phyloP scores from a whole-genome alignment of 2,329 filamentous ascomycete species.

The Cadophora sp. region DNA sequence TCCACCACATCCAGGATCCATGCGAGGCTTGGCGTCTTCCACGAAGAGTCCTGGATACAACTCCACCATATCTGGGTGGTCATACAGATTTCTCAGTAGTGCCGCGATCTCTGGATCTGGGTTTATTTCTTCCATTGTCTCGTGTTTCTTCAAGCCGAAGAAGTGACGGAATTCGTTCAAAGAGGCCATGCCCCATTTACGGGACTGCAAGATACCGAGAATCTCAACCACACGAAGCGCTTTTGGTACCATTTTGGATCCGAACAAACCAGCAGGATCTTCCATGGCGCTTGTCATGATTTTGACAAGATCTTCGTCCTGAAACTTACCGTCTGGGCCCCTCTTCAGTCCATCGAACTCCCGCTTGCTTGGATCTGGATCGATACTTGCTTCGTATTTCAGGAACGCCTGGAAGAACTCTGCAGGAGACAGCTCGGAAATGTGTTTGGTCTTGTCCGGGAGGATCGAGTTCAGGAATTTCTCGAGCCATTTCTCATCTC shows the following conservation, averaged over 20 bases:
- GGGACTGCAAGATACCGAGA: constrained; percentile 76
- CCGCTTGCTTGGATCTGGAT: constrained; percentile 71
- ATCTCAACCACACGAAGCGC: constrained; percentile 79
- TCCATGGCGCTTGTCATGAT: constrained; percentile 73
- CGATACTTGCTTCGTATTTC: constrained; percentile 65
- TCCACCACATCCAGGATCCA: constrained; percentile 58
- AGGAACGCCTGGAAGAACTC: constrained; percentile 68
- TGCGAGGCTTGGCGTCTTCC: constrained; percentile 58
- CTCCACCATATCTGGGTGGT: constrained; percentile 64
- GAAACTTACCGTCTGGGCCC: constrained; percentile 68
- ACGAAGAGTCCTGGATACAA: constrained; percentile 70
- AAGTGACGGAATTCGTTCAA: constrained; percentile 87
- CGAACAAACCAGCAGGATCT: constrained; percentile 73
- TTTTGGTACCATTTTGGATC: constrained; percentile 75
- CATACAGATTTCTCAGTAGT: constrained; percentile 70
- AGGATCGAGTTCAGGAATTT: constrained; percentile 68
- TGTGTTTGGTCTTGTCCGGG: constrained; percentile 18
- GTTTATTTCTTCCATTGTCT: constrained; percentile 83
- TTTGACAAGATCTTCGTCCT: constrained; percentile 78
- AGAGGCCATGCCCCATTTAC: constrained; percentile 69
- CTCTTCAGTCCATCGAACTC: constrained; percentile 71
- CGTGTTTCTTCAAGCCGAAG: constrained; percentile 77
- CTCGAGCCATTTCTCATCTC: constrained; percentile 83
- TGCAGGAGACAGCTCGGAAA: constrained; percentile 51
- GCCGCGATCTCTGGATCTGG: constrained; percentile 73